Evolutionary conservation across 257 asterid genomes (phyloP).

Genomic region (Marsdenia floribunda): DNA sequence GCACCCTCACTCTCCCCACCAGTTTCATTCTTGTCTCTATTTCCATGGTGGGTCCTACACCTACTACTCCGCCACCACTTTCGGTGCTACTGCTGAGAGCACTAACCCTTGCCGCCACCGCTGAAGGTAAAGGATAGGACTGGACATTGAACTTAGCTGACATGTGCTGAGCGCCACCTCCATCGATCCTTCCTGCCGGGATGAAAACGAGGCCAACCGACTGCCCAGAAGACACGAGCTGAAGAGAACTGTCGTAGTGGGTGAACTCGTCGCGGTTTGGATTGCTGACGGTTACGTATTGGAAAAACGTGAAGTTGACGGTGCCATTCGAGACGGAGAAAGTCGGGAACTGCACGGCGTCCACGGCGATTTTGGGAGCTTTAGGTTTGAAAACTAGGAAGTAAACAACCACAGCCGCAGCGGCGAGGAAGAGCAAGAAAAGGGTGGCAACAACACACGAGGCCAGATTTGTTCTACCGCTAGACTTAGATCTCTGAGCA

Average conservation of each 20-base stretch:
- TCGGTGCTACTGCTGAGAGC: slow-evolving; percentile 12
- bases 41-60: slow-evolving; percentile 46
- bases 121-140: slow-evolving; percentile 57
- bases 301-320: slow-evolving; percentile 79
- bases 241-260: slow-evolving; percentile 96
- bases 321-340: slow-evolving; percentile 75
- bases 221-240: slow-evolving; percentile 72
- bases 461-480: slow-evolving; percentile 55
- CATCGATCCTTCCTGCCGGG: slow-evolving; percentile 83
- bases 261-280: slow-evolving; percentile 89
- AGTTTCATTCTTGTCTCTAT: slow-evolving; percentile 82
- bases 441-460: slow-evolving; percentile 77
- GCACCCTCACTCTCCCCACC: slow-evolving; percentile 81
- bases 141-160: slow-evolving; percentile 77
- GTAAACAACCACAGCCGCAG: slow-evolving; percentile 57
- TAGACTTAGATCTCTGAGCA: slow-evolving; percentile 44
- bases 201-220: slow-evolving; percentile 82
- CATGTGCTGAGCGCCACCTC: slow-evolving; percentile 75
- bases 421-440: slow-evolving; percentile 57
- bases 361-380: slow-evolving; percentile 69
- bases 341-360: slow-evolving; percentile 81
- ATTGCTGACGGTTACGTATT: slow-evolving; percentile 76
- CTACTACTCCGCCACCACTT: slow-evolving; percentile 16
- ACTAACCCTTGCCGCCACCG: slow-evolving; percentile 12
- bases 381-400: slow-evolving; percentile 79